Conservation (phyloP, 805 yeast species). For the Spathaspora sp. region DNA sequence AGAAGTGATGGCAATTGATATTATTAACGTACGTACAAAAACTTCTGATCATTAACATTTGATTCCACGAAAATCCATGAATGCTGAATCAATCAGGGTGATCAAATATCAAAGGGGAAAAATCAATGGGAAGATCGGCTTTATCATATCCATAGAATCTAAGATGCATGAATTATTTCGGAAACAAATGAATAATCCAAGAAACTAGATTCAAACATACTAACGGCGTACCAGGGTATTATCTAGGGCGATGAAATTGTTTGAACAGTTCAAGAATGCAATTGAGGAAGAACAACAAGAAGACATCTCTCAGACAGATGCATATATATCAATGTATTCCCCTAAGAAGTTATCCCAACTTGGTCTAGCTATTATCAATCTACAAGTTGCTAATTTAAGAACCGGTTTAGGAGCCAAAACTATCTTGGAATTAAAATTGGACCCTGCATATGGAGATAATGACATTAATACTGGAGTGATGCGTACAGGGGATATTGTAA, state of each 20-base stretch:
- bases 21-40: not conserved
- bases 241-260: constrained; percentile 7
- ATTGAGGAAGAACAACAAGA: constrained; percentile 34
- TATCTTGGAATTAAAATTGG: constrained; percentile 58
- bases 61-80: constrained; percentile 1
- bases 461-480: constrained; percentile 49
- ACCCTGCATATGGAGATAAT: constrained; percentile 39
- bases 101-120: constrained; percentile 14
- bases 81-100: constrained; percentile 11
- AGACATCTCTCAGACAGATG: constrained; percentile 30
- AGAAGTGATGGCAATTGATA: not conserved
- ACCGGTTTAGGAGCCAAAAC: constrained; percentile 81
- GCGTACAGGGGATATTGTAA: constrained; percentile 75
- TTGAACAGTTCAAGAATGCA: constrained; percentile 23
- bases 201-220: constrained; percentile 7
- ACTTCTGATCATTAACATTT: constrained; percentile 1
- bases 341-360: constrained; percentile 63
- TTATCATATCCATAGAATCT: constrained; percentile 1
- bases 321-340: constrained; percentile 35
- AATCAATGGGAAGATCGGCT: constrained; percentile 2
- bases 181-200: constrained; percentile 2
- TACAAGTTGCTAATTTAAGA: constrained; percentile 55
- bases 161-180: constrained; percentile 7
- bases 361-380: constrained; percentile 75
- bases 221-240: not conserved